A percentile compares a stretch with the other conserved stretches of the same genome.
These are phyloP conservation scores for Triadica sebifera DNA, from an alignment of 345 rosid genomes.

Conservation along the genomic window DNA sequence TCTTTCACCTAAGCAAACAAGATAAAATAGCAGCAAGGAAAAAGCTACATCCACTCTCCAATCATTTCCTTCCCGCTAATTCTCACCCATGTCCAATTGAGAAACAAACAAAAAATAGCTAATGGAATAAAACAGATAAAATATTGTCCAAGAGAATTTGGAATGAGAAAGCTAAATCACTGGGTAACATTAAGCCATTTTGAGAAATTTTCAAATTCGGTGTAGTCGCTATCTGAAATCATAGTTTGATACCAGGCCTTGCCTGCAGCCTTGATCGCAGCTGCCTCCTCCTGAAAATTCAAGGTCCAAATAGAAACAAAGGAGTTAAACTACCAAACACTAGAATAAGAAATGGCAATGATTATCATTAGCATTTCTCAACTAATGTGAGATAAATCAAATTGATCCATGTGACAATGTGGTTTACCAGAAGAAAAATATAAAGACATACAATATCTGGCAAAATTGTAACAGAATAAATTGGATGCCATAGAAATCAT, in stretches of 20 bases:
- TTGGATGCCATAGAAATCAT: no score
- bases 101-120: not conserved
- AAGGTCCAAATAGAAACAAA: not conserved
- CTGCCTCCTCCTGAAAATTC: conserved; percentile 70
- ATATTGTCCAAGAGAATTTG: not conserved
- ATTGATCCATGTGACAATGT: no score
- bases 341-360: no score
- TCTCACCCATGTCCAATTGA: conserved; percentile 1
- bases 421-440: no score
- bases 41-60: not conserved
- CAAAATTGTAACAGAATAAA: no score
- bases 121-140: not conserved
- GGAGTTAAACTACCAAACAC: not conserved
- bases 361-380: no score
- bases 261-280: conserved; percentile 69
- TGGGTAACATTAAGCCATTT: conserved; percentile 82
- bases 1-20: no score
- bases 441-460: no score
- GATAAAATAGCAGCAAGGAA: not conserved
- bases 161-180: conserved; percentile 28
- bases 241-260: conserved; percentile 91
- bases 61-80: not conserved
- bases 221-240: conserved; percentile 90
- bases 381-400: no score
- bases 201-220: conserved; percentile 77